Percentiles rank a stretch among this genome's conserved stretches.
Evolutionary conservation across 78 protist species (phyloP).

Genomic region (Dictyostelium capitatum): DNA sequence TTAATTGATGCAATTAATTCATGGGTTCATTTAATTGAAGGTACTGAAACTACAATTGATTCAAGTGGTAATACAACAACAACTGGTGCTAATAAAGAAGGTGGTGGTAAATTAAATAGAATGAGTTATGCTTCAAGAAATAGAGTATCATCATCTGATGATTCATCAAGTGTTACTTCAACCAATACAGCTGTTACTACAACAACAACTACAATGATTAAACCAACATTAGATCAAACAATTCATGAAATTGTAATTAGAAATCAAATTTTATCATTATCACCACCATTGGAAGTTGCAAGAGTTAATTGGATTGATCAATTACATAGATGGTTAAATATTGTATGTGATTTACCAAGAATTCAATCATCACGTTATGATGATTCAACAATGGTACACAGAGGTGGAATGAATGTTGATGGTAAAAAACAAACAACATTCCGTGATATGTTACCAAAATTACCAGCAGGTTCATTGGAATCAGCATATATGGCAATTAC

Average conservation of each 20-base stretch:
- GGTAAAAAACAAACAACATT: conserved; percentile 49
- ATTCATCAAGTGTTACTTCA: not conserved
- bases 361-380: conserved; percentile 79
- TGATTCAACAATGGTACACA: conserved; percentile 10
- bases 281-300: conserved; percentile 93
- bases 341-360: conserved; percentile 80
- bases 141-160: not conserved
- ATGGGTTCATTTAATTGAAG: conserved; percentile 85
- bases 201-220: conserved; percentile 1
- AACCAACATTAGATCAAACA: conserved; percentile 68
- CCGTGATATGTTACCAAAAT: conserved; percentile 74
- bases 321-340: conserved; percentile 83
- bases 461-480: conserved; percentile 68
- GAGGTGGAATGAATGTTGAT: conserved; percentile 21
- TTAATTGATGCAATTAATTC: conserved; percentile 64
- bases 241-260: conserved; percentile 86
- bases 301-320: conserved; percentile 84
- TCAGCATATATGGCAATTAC: conserved; percentile 85
- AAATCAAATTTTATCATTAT: conserved; percentile 87
- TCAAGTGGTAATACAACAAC: not conserved
- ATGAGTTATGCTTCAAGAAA: conserved; percentile 44
- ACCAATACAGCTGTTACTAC: not conserved
- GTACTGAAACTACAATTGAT: conserved; percentile 18
- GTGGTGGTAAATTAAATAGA: conserved; percentile 13
- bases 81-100: not conserved